phyloP scores from a whole-genome alignment of 768 basidiomycete genomes.

The Multifurca ochricompacta region DNA sequence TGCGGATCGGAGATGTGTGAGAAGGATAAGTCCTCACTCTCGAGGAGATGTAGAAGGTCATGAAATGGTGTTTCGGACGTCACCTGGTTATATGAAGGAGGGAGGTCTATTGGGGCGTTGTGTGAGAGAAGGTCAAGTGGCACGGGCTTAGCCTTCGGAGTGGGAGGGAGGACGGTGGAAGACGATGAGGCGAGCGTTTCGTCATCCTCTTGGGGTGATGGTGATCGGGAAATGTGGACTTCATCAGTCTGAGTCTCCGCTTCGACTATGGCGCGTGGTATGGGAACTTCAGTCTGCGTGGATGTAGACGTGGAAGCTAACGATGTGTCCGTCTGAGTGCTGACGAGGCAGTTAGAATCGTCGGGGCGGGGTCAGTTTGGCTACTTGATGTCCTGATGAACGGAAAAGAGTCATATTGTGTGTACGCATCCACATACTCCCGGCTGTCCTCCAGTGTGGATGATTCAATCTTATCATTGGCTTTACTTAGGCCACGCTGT shows the following conservation, averaged over 20 bases:
- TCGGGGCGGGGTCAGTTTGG: slow-evolving; percentile 60
- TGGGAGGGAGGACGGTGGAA: slow-evolving; percentile 63
- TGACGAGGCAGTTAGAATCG: slow-evolving; percentile 38
- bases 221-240: slow-evolving; percentile 34
- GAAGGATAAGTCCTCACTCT: slow-evolving; percentile 16
- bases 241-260: slow-evolving; percentile 65
- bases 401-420: slow-evolving; percentile 57
- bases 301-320: neutral
- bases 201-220: slow-evolving; percentile 37
- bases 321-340: slow-evolving; percentile 40
- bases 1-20: slow-evolving; percentile 16
- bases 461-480: slow-evolving; percentile 41
- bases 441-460: slow-evolving; percentile 49
- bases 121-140: slow-evolving; percentile 5
- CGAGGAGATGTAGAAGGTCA: slow-evolving; percentile 21
- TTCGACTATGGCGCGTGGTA: slow-evolving; percentile 32
- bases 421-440: slow-evolving; percentile 68
- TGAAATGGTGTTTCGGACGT: slow-evolving; percentile 28
- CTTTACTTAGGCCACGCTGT: slow-evolving; percentile 44
- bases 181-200: slow-evolving; percentile 67
- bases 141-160: slow-evolving; percentile 43
- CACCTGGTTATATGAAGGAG: slow-evolving; percentile 66
- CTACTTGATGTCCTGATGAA: slow-evolving; percentile 39
- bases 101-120: slow-evolving; percentile 42
- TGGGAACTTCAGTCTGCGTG: slow-evolving; percentile 26